phyloP scores from a whole-genome alignment of 768 basidiomycete genomes.

The Terana coerulea region DNA sequence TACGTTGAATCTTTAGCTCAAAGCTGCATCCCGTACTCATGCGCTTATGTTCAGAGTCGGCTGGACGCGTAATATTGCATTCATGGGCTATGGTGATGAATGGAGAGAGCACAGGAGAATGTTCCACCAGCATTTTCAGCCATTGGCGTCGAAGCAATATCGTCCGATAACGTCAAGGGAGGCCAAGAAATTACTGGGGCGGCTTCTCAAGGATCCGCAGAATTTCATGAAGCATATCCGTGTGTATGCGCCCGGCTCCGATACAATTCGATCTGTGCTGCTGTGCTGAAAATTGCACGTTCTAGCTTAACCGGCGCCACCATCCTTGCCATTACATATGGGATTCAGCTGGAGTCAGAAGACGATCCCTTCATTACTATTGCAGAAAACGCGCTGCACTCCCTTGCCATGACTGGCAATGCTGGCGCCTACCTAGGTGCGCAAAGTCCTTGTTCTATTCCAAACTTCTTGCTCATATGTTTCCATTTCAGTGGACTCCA shows the following conservation, averaged over 20 bases:
- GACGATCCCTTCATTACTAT: conserved; percentile 17
- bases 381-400: conserved; percentile 8
- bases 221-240: conserved; percentile 16
- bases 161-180: conserved; percentile 23
- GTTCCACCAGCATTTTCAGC: conserved; percentile 8
- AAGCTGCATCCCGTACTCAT: not conserved
- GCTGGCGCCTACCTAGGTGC: conserved; percentile 11
- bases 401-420: conserved; percentile 1
- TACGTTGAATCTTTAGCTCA: too few relatives aligned
- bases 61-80: conserved; percentile 1
- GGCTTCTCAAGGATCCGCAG: conserved; percentile 24
- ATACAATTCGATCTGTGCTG: not conserved
- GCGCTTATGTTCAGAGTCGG: conserved; percentile 8
- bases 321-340: conserved; percentile 16
- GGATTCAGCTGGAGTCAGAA: conserved; percentile 12
- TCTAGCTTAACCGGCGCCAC: conserved; percentile 3
- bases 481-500: conserved; percentile 5
- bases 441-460: not conserved
- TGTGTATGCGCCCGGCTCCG: not conserved
- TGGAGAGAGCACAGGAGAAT: conserved; percentile 11
- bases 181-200: conserved; percentile 21
- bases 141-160: conserved; percentile 15
- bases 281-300: not conserved
- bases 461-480: not conserved
- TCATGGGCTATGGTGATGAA: conserved; percentile 2